Base-by-base conservation (phyloP, 345 rosid species). In the Garcia nutans region DNA sequence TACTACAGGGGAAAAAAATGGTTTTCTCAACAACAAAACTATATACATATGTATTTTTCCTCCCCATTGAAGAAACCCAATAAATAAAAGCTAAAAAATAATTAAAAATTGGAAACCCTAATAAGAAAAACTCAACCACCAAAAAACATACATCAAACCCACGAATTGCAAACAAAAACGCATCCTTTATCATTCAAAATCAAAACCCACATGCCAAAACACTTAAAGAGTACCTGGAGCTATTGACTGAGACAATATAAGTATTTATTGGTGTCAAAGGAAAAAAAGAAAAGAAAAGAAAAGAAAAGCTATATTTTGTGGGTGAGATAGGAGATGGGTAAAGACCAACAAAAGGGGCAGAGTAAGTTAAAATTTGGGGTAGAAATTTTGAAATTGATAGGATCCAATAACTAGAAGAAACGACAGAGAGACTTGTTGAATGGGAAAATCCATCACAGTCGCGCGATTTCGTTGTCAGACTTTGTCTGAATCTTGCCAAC, bases 201-300 rank as follows among this genome's bases (percentile, higher is more conserved):
- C 61, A 1, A 61, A 72, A 72, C 78, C 75, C 77, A 80, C 24
- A 23, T 23, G 20, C 72, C 49, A 68, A 74, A 74, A 42, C 6
- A 65, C 47, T 12, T 23, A 22, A 61, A 42, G 6, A 70, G n/a
- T 63, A 74, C 78, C 81, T 52, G 77, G 56, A 68, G 73, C 22
- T 0, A 10, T 60, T 33, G 77, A 68, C 9, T 19, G 58, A 57
- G 76, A 77, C 26, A 26, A n/a, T 15, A 10, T 26, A 17, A 65
- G n/a, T 10, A 54, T 8, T 15, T 44, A 28, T 8, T 17, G 22
- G 22, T 41, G 16, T 16, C 41, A 13, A 10, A 12, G 37, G 7
- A 37, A 50, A 20, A 22, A 23, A 41, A n/a, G n/a, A n/a, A n/a
- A n/a, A n/a, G n/a, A n/a, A n/a, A n/a, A n/a, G n/a, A n/a, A 17